Percentiles rank a stretch among this genome's conserved stretches.
Evolutionary conservation across 2,329 filamentous ascomycete species (phyloP).

Genomic region (Plectosphaerella plurivora): DNA sequence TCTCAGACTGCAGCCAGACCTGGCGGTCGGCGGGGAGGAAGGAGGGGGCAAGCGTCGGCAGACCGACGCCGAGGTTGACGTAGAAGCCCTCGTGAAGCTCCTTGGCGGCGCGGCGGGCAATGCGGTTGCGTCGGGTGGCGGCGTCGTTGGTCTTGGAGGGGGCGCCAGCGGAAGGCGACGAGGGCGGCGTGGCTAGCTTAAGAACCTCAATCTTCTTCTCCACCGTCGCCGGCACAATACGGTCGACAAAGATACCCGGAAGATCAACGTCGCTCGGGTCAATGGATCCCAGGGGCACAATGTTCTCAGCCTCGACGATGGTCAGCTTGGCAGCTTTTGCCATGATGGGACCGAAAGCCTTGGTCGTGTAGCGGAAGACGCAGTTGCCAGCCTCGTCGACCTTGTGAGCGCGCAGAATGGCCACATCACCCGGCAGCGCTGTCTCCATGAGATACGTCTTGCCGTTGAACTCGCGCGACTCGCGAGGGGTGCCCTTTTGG

Average conservation of each 20-base stretch:
- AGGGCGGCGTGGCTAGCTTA: slow-evolving; percentile 39
- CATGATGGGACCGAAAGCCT: slow-evolving; percentile 72
- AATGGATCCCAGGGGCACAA: slow-evolving; percentile 70
- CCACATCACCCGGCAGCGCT: slow-evolving; percentile 70
- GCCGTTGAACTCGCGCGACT: slow-evolving; percentile 69
- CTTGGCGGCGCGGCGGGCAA: slow-evolving; percentile 71
- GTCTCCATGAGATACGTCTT: slow-evolving; percentile 74
- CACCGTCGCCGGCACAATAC: slow-evolving; percentile 70
- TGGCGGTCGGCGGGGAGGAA: slow-evolving; percentile 64
- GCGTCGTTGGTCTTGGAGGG: slow-evolving; percentile 39
- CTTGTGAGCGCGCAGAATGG: slow-evolving; percentile 72
- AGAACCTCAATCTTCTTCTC: slow-evolving; percentile 69
- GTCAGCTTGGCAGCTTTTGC: slow-evolving; percentile 74
- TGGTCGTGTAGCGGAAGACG: slow-evolving; percentile 73
- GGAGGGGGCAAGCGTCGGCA: slow-evolving; percentile 79
- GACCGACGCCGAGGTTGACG: slow-evolving; percentile 77
- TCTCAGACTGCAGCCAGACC: slow-evolving; percentile 84
- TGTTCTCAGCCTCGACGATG: slow-evolving; percentile 82
- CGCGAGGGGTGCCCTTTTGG: slow-evolving; percentile 60
- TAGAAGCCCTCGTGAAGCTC: slow-evolving; percentile 79
- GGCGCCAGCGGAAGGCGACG: slow-evolving; percentile 15
- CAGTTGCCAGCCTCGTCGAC: slow-evolving; percentile 75
- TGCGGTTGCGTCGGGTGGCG: slow-evolving; percentile 59
- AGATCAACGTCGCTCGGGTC: slow-evolving; percentile 72
- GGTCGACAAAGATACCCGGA: slow-evolving; percentile 77